Evolutionary conservation across 2,329 filamentous ascomycete species (phyloP), one percentile per base, ranked within the genome.

Genomic region (Chrysoporthe cubensis): DNA sequence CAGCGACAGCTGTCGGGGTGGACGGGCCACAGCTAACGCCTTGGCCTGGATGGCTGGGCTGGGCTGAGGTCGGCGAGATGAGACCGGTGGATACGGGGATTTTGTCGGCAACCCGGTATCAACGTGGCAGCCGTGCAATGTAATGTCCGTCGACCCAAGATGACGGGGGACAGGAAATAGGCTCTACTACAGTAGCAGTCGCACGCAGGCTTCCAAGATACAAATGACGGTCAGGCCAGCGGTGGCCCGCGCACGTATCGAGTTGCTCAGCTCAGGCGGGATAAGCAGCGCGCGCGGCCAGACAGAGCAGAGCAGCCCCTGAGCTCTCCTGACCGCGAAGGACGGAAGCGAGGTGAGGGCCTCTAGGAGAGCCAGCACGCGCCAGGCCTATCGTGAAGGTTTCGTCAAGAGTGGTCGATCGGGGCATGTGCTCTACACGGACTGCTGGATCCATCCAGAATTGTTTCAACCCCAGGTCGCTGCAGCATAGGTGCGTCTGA

Each of bases 21-120:
- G 32, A 54, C 50, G 50, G 50, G 50, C 37, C 32, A 58, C 34
- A 40, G 42, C n/a, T 61, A 11, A 46, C 32, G 21, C 48, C 59
- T 61, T 44, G 42, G 4, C 59, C 14, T 48, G 42, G 59, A 32
- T 44, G 58, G 59, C 42, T 46, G 59, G 37, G 59, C 59, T 61
- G 59, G 37, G 43, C 59, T 61, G 59, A 61, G 59, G 59, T 48
- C 43, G 42, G 59, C 18, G 59, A 61, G 59, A 61, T 61, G 43
- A 48, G 43, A 61, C 34, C 59, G 59, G n/a, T 48, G 42, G 26
- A 61, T 26, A 46, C 59, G 59, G 59, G 21, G 14, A 37, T 61
- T 37, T 34, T 11, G 40, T 44, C 42, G 43, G 59, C 9, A 61
- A 44, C 59, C 59, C 43, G 59, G 59, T 48, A 4, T 34, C 59